These are phyloP conservation scores for Oryza meridionalis DNA, from an alignment of 176 grass and related monocot genomes.

Conservation along the genomic window DNA sequence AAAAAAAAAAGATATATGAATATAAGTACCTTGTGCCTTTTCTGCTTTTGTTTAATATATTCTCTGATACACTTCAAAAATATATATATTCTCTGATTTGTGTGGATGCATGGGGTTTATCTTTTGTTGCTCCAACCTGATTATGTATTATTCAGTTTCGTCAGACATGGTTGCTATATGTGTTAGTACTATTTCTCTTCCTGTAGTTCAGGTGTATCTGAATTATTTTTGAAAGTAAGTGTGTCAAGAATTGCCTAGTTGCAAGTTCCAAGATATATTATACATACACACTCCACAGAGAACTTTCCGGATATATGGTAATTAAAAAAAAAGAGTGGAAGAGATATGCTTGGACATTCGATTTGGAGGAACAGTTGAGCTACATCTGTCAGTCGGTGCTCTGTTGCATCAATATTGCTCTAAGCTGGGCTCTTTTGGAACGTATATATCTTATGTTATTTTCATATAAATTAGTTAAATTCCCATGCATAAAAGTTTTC, in stretches of 20 bases:
- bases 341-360: slow-evolving; percentile 5
- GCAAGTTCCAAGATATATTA: not conserved
- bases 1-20: not conserved
- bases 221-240: not conserved
- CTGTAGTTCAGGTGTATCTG: not conserved
- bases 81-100: not conserved
- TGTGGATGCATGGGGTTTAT: not conserved
- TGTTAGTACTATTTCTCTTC: not conserved
- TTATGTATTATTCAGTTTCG: not conserved
- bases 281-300: not conserved
- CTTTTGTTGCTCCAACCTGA: not conserved
- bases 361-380: not conserved
- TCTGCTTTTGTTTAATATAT: not conserved
- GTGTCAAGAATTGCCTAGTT: not conserved
- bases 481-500: too few relatives aligned
- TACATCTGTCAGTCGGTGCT: not conserved
- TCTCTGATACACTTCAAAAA: not conserved
- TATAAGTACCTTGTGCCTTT: not conserved
- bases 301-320: not conserved
- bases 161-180: not conserved
- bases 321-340: not conserved
- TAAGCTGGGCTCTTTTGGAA: not conserved
- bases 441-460: too few relatives aligned
- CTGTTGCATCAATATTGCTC: not conserved
- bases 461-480: too few relatives aligned